A percentile compares a stretch with the other conserved stretches of the same genome.
These are phyloP conservation scores for Xylaria acuta DNA, from an alignment of 495 filamentous ascomycete species.

Conservation along the genomic window DNA sequence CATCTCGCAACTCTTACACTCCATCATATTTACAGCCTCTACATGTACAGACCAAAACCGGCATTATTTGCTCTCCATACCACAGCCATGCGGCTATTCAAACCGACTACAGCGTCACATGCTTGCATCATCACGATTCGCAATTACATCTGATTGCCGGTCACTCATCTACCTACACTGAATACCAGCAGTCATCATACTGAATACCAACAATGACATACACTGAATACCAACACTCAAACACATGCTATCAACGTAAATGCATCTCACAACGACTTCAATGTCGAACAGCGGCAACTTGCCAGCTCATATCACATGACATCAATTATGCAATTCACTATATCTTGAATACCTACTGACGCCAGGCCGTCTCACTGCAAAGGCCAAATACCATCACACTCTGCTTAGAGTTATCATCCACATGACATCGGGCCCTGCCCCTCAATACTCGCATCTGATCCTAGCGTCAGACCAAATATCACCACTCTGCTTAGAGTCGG, in stretches of 20 bases:
- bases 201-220: background rate
- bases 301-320: background rate
- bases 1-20: background rate
- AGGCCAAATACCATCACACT: background rate
- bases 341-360: background rate
- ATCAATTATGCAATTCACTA: background rate
- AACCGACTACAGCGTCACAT: background rate
- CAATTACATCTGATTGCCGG: background rate
- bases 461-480: background rate
- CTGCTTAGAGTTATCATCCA: background rate
- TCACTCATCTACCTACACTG: background rate
- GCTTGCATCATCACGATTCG: background rate
- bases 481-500: background rate
- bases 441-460: background rate
- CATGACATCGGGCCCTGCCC: background rate
- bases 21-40: background rate
- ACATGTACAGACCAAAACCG: too few relatives aligned
- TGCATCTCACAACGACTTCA: background rate
- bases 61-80: too few relatives aligned
- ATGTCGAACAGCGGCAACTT: background rate
- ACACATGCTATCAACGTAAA: background rate
- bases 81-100: background rate
- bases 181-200: background rate
- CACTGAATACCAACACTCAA: background rate
- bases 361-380: too few relatives aligned